These are phyloP conservation scores for Pseudogymnoascus destructans DNA, from an alignment of 2,329 filamentous ascomycete species.

Conservation along the genomic window DNA sequence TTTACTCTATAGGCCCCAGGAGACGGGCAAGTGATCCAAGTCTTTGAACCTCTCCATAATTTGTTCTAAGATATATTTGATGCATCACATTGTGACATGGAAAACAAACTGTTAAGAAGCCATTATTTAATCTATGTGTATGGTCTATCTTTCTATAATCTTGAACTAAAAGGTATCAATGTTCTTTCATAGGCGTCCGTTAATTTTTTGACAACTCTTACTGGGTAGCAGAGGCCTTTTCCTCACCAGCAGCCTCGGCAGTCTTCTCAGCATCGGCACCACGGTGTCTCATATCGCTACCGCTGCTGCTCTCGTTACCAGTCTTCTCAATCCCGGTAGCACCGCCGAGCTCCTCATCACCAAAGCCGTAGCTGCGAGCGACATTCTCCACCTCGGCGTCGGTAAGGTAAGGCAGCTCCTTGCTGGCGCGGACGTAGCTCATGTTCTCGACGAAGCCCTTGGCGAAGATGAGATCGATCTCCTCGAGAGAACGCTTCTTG, in stretches of 20 bases:
- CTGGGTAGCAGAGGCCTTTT: neutral
- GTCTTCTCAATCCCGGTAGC: neutral
- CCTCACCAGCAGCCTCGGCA: neutral
- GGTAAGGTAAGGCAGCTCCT: slow-evolving; percentile 40
- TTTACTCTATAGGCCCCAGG: too few relatives aligned
- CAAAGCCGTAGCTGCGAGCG: slow-evolving; percentile 10
- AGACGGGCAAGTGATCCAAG: neutral
- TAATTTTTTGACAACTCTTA: neutral
- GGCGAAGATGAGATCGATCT: slow-evolving; percentile 56
- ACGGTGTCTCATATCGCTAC: neutral
- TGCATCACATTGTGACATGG: neutral
- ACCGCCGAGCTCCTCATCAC: neutral
- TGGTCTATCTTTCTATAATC: slow-evolving; percentile 4
- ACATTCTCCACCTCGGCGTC: slow-evolving; percentile 37
- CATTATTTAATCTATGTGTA: slow-evolving; percentile 4
- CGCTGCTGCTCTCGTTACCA: neutral
- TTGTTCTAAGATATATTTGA: neutral
- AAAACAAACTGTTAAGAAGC: neutral
- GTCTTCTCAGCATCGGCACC: neutral
- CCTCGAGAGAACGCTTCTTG: slow-evolving; percentile 44
- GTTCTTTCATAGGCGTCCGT: neutral
- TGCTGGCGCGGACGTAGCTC: slow-evolving; percentile 44
- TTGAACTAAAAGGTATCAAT: neutral
- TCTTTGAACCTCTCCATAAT: neutral
- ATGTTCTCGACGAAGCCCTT: slow-evolving; percentile 47